Evolutionary conservation across 495 filamentous ascomycete genomes (phyloP).

Genomic region (Hyaloscypha finlandica): DNA sequence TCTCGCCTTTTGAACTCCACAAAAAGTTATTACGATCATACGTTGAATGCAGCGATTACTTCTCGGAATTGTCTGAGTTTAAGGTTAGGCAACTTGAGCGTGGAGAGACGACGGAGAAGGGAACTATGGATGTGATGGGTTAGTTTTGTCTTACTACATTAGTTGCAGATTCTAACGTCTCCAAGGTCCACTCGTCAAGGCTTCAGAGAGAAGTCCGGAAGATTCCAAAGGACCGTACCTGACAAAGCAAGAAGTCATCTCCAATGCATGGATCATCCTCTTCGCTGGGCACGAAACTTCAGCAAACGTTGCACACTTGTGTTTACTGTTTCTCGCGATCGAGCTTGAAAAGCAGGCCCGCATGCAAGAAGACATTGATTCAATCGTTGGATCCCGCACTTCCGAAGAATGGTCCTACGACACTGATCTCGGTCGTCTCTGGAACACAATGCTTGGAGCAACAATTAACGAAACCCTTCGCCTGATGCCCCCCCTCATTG

Average conservation of each 20-base stretch:
- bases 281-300: slow-evolving; percentile 75
- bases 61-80: slow-evolving; percentile 22
- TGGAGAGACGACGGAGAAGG: slow-evolving; percentile 17
- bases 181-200: slow-evolving; percentile 21
- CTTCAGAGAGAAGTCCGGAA: slow-evolving; percentile 13
- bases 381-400: slow-evolving; percentile 51
- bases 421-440: slow-evolving; percentile 35
- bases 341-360: slow-evolving; percentile 56
- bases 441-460: slow-evolving; percentile 63
- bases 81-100: slow-evolving; percentile 19
- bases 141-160: neutral
- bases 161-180: slow-evolving; percentile 1
- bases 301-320: slow-evolving; percentile 66
- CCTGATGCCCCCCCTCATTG: slow-evolving; percentile 58
- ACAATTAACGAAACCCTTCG: slow-evolving; percentile 70
- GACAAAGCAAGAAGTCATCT: slow-evolving; percentile 56
- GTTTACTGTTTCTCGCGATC: slow-evolving; percentile 55
- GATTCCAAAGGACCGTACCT: slow-evolving; percentile 17
- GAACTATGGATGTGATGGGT: slow-evolving; percentile 28
- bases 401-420: slow-evolving; percentile 65
- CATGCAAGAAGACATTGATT: slow-evolving; percentile 64
- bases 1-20: slow-evolving; percentile 22
- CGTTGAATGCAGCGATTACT: slow-evolving; percentile 23
- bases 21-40: slow-evolving; percentile 13
- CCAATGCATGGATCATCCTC: slow-evolving; percentile 71